A percentile compares a stretch with the other conserved stretches of the same genome.
Conservation (phyloP, 2,329 filamentous ascomycete genomes). For the Aspergillus ochraceoroseus region DNA sequence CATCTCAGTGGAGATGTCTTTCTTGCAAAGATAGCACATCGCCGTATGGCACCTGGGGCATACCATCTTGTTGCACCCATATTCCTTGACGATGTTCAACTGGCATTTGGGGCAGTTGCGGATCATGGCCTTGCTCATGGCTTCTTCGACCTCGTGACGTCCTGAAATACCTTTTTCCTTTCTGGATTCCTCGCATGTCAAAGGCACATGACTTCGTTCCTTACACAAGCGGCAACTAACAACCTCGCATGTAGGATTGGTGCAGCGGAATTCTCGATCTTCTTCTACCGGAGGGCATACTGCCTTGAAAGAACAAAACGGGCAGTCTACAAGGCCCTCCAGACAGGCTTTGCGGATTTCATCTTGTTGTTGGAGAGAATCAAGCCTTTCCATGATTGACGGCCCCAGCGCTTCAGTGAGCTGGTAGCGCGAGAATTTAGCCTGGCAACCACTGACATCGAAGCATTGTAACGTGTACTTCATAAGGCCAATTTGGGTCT, state of each 20-base stretch:
- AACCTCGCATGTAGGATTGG: slow-evolving; percentile 59
- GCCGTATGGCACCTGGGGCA: slow-evolving; percentile 57
- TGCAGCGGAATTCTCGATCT: slow-evolving; percentile 69
- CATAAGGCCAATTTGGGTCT: slow-evolving; percentile 63
- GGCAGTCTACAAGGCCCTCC: slow-evolving; percentile 68
- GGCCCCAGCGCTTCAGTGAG: slow-evolving; percentile 55
- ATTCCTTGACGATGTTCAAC: slow-evolving; percentile 72
- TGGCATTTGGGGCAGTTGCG: slow-evolving; percentile 62
- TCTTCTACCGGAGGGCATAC: slow-evolving; percentile 63
- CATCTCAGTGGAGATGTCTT: slow-evolving; percentile 52
- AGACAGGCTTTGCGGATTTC: slow-evolving; percentile 65
- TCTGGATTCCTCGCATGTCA: slow-evolving; percentile 63
- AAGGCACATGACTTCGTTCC: slow-evolving; percentile 64
- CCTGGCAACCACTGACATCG: slow-evolving; percentile 61
- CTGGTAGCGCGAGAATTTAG: slow-evolving; percentile 55
- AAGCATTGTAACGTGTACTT: slow-evolving; percentile 67
- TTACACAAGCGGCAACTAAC: slow-evolving; percentile 66
- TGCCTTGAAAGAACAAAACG: slow-evolving; percentile 76
- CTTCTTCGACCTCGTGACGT: slow-evolving; percentile 70
- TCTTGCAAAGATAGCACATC: slow-evolving; percentile 61
- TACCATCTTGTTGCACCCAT: slow-evolving; percentile 78
- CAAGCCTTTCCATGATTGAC: slow-evolving; percentile 58
- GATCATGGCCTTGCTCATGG: slow-evolving; percentile 74
- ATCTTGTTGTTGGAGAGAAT: slow-evolving; percentile 65
- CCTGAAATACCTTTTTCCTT: slow-evolving; percentile 56